phyloP scores from a whole-genome alignment of 2,329 filamentous ascomycete genomes.

The Neofusicoccum sp. region DNA sequence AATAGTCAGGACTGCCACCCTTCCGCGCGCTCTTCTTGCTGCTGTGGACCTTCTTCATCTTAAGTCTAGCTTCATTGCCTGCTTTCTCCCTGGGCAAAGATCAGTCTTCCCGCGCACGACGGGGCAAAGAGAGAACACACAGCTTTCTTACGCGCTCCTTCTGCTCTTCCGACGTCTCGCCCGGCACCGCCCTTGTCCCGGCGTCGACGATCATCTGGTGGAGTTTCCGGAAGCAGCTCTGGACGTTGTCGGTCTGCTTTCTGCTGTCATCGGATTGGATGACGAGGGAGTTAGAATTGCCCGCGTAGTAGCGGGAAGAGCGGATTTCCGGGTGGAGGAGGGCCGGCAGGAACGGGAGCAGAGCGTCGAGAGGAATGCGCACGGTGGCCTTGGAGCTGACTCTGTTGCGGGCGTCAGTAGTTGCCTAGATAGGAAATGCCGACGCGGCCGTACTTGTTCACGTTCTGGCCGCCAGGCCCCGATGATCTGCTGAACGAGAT shows the following conservation, averaged over 20 bases:
- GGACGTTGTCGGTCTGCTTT: slow-evolving; percentile 63
- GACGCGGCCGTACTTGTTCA: slow-evolving; percentile 61
- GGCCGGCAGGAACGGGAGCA: slow-evolving; percentile 58
- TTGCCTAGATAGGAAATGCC: slow-evolving; percentile 11
- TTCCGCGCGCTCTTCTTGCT: slow-evolving; percentile 62
- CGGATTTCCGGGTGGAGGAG: slow-evolving; percentile 56
- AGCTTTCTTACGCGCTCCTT: slow-evolving; percentile 57
- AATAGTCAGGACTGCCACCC: slow-evolving; percentile 28
- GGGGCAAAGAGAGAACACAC: slow-evolving; percentile 38
- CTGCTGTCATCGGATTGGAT: slow-evolving; percentile 67
- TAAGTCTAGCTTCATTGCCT: slow-evolving; percentile 60
- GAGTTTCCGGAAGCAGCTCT: slow-evolving; percentile 61
- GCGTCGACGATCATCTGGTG: slow-evolving; percentile 56
- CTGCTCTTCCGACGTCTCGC: slow-evolving; percentile 62
- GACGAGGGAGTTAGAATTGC: slow-evolving; percentile 56
- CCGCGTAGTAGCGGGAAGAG: slow-evolving; percentile 58
- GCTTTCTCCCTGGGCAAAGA: slow-evolving; percentile 51
- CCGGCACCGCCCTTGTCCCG: slow-evolving; percentile 56
- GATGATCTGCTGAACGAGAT: slow-evolving; percentile 66
- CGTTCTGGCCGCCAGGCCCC: slow-evolving; percentile 68
- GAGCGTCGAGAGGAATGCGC: slow-evolving; percentile 54
- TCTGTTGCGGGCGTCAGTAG: slow-evolving; percentile 42
- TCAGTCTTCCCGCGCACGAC: slow-evolving; percentile 28
- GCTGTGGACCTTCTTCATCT: slow-evolving; percentile 62
- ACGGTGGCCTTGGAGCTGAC: slow-evolving; percentile 70